Base-by-base conservation (phyloP, 2,329 filamentous ascomycete species). In the Hysterium pulicare region DNA sequence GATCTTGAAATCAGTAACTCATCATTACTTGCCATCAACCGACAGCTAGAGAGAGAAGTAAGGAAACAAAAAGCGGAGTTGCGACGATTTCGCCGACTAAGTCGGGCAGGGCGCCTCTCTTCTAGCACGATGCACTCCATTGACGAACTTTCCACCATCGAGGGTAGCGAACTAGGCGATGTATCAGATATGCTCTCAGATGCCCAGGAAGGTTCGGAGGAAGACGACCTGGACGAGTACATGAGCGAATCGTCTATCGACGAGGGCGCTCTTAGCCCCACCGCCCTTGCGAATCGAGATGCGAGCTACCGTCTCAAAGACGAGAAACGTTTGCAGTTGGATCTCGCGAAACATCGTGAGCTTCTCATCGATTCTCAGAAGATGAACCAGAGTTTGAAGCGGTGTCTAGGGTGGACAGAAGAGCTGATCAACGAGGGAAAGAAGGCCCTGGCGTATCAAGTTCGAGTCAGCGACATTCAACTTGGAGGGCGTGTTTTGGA, bases 1-100 rank as follows among this genome's bases (percentile, higher is more conserved):
- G 93, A 98, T 63, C 74, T 98, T 5, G 89, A 98, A 63, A 98
- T 98, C 50, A 95, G 87, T 42, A 98, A 98, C 59, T 93, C 89
- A 1, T 96, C 90, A 1, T 77, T 98, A 3, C 80, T 95, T 43
- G 93, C 93, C 31, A 97, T 98, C 69, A 98, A 98, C 62, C 79
- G 90, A 40, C 93, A 90, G 0, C 72, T 98, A 0, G 93, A 98
- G 69, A 81, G 89, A 19, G 89, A 97, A 62, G 77, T 98, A 56
- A 82, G 90, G 20, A 95, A 95, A 62, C 91, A 97, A 58, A 91
- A 87, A 28, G 81, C 86, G 1, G 93, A 98, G 61, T 66, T 98
- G 23, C 83, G 93, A 44, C 79, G 91, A 33, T 97, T 84, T 63
- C 82, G 87, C 39, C 82, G 93, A n/a, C 72, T 97, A 38, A 94